Conservation (phyloP, 2,329 filamentous ascomycete genomes). For the Xylaria sp. region DNA sequence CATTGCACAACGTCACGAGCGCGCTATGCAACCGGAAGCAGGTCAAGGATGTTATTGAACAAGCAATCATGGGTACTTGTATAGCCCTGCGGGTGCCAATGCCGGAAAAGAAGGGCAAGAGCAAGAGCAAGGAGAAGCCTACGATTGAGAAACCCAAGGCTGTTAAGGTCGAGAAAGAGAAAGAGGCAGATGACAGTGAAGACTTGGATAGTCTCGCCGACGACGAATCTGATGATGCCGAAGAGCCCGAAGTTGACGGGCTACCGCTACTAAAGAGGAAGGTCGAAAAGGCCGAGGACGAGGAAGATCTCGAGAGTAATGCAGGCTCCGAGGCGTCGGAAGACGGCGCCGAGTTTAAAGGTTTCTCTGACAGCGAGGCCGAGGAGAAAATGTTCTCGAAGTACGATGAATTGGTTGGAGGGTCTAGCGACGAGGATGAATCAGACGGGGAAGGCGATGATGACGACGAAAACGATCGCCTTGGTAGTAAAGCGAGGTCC, state of each 20-base stretch:
- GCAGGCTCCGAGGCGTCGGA: constrained; percentile 41
- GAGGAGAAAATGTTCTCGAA: constrained; percentile 56
- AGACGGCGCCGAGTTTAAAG: constrained; percentile 41
- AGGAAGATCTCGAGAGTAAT: constrained; percentile 44
- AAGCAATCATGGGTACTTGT: constrained; percentile 63
- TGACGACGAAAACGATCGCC: constrained; percentile 44
- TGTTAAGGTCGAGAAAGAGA: constrained; percentile 32
- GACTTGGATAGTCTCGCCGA: constrained; percentile 36
- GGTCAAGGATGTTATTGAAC: constrained; percentile 62
- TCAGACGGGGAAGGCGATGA: constrained; percentile 52
- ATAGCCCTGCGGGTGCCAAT: constrained; percentile 59
- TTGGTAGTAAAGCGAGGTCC: constrained; percentile 43
- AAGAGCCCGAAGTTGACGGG: constrained; percentile 46
- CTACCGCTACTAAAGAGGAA: constrained; percentile 48
- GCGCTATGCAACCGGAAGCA: constrained; percentile 64
- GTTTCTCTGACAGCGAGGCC: constrained; percentile 47
- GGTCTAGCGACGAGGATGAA: constrained; percentile 58
- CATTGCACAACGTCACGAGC: constrained; percentile 70
- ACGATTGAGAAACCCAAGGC: constrained; percentile 14
- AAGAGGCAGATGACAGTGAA: constrained; percentile 37
- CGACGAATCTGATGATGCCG: constrained; percentile 42
- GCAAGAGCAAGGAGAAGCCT: constrained; percentile 48
- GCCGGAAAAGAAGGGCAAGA: constrained; percentile 57
- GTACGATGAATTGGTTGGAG: constrained; percentile 60
- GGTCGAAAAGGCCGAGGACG: constrained; percentile 53